A percentile compares a stretch with the other conserved stretches of the same genome.
Conservation (phyloP, 75 land plant species). For the Pinus tabuliformis region DNA sequence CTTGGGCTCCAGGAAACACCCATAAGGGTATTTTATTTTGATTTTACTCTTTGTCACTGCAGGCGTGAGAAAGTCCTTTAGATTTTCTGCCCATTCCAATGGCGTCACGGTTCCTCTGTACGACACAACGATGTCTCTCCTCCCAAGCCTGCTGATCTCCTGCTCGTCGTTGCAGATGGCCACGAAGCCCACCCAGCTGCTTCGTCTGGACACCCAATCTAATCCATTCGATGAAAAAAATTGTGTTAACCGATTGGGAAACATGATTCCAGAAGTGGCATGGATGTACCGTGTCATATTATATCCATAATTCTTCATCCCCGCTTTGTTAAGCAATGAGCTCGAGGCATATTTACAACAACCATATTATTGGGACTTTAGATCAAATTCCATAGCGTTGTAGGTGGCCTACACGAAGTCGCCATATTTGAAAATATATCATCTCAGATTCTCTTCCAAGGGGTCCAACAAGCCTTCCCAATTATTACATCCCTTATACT, state of each 20-base stretch:
- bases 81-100: constrained; percentile 64
- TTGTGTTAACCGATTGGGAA: constrained; percentile 31
- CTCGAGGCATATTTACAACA: not conserved
- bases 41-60: too few species aligned
- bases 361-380: constrained; percentile 14
- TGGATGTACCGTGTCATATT: constrained; percentile 38
- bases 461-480: too few species aligned
- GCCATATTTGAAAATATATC: too few species aligned
- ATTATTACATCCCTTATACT: too few species aligned
- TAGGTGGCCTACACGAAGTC: too few species aligned
- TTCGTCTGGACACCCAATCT: constrained; percentile 16
- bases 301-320: constrained; percentile 33
- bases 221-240: not conserved
- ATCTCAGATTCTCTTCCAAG: too few species aligned
- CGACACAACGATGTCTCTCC: constrained; percentile 61
- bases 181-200: constrained; percentile 73
- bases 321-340: constrained; percentile 10
- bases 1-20: constrained; percentile 12
- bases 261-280: constrained; percentile 47
- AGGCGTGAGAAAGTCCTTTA: constrained; percentile 6
- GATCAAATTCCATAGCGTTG: not conserved
- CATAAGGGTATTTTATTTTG: too few species aligned
- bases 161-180: constrained; percentile 43
- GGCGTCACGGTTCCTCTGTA: constrained; percentile 57
- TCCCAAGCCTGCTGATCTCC: constrained; percentile 52